A percentile compares a stretch with the other conserved stretches of the same genome.
phyloP scores from a whole-genome alignment of 164 flowering plant genomes.

The Saururus chinensis region DNA sequence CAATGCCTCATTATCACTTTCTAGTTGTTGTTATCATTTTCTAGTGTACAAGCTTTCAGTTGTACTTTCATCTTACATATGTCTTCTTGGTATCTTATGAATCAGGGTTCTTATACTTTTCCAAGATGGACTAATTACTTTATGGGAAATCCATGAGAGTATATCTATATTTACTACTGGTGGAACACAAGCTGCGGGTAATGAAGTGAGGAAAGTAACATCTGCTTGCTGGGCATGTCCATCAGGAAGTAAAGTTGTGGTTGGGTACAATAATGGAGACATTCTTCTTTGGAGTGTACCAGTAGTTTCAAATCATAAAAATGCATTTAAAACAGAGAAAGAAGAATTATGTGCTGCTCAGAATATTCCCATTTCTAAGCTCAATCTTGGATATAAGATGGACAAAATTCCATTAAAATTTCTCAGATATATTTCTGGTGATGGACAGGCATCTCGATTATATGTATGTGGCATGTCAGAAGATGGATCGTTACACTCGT shows the following conservation, averaged over 20 bases:
- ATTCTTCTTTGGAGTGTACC: slow-evolving; percentile 57
- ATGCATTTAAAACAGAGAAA: slow-evolving; percentile 17
- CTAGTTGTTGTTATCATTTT: not conserved
- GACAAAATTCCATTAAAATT: slow-evolving; percentile 70
- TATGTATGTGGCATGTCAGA: slow-evolving; percentile 55
- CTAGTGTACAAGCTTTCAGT: not conserved
- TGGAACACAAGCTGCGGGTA: slow-evolving; percentile 33
- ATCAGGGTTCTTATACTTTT: slow-evolving; percentile 73
- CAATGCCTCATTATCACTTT: too few relatives aligned
- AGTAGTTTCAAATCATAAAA: slow-evolving; percentile 17
- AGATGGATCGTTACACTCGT: slow-evolving; percentile 28
- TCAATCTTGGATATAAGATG: slow-evolving; percentile 71
- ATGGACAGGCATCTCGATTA: slow-evolving; percentile 65
- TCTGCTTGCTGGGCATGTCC: slow-evolving; percentile 91
- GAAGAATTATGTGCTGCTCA: slow-evolving; percentile 21
- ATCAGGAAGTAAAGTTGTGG: slow-evolving; percentile 66
- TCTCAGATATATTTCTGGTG: slow-evolving; percentile 58
- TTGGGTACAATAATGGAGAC: slow-evolving; percentile 78
- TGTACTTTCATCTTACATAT: not conserved
- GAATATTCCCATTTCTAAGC: slow-evolving; percentile 45
- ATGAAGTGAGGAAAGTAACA: slow-evolving; percentile 60
- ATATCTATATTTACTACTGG: slow-evolving; percentile 39
- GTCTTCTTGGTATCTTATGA: not conserved
- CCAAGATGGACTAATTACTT: slow-evolving; percentile 44
- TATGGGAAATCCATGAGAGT: slow-evolving; percentile 79